phyloP scores from a whole-genome alignment of 345 rosid species.

The Eucalyptus victrix region DNA sequence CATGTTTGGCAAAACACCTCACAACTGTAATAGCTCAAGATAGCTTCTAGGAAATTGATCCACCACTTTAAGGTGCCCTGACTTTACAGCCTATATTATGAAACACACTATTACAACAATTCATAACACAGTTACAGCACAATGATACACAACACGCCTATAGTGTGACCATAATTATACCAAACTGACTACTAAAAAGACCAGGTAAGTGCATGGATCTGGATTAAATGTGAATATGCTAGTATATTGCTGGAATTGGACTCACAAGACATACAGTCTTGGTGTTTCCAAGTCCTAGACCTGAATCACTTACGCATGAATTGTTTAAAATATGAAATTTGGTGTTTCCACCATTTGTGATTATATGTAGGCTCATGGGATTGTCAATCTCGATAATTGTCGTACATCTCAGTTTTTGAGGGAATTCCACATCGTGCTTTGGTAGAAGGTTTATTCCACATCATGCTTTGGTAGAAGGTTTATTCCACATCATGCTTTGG shows the following conservation, averaged over 20 bases:
- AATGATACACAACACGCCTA: background rate
- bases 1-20: background rate
- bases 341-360: background rate
- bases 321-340: background rate
- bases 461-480: background rate
- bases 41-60: background rate
- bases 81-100: background rate
- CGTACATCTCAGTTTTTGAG: background rate
- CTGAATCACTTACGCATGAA: background rate
- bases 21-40: background rate
- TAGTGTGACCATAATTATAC: background rate
- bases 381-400: background rate
- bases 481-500: background rate
- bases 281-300: background rate
- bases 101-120: background rate
- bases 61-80: background rate
- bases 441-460: background rate
- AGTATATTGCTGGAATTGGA: background rate
- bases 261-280: background rate
- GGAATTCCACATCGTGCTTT: background rate
- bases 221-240: background rate
- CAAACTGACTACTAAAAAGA: background rate
- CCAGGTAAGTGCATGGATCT: background rate
- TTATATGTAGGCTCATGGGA: background rate
- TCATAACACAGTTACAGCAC: background rate